Base-by-base conservation (phyloP, 805 yeast species). In the Yarrowia deformans region DNA sequence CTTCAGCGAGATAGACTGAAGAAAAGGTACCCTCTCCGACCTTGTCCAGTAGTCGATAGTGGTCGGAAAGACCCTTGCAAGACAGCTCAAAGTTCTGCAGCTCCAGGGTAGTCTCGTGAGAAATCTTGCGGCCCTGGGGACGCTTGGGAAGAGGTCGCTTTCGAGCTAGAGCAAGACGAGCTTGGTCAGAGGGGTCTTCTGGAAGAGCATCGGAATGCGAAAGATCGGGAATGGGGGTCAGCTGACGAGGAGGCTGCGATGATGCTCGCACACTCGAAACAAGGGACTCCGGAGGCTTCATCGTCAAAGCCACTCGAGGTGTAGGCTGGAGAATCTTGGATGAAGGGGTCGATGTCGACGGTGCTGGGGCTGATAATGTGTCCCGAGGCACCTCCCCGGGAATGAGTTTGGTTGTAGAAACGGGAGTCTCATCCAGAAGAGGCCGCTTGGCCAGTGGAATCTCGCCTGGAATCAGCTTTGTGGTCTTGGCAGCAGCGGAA, bases 11-110 rank as follows among this genome's bases (percentile, higher is more conserved):
- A 79, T 85, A 87, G 7, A 87, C 90, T 9, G 86, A 81, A 40
- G 88, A 84, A 72, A 87, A 87, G 0, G 90, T 87, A 34, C 90
- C 90, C 75, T 87, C 90, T 42, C 90, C 90, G 67, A 87, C 84
- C 73, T 87, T 87, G 71, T 85, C 87, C 23, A 86, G 78, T 35
- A 87, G 74, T 23, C 84, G 77, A 73, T 83, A 87, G 52, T 84
- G 79, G 14, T 81, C 78, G 1, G 82, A 77, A 45, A 91, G 77
- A 0, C 82, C 82, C 1, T 86, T 85, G 72, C 91, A 88, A 37
- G 85, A 82, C 43, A 68, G 66, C 68, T 75, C 77, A 45, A 78
- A 70, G 40, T 60, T 54, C 23, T 70, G 70, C 37, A 76, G 71
- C 43, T 74, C 76, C 9, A 55, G 54, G 6, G 58, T 39, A 2